Evolutionary conservation across 2,329 filamentous ascomycete genomes (phyloP).

Genomic region (Trichoderma aggressivum): DNA sequence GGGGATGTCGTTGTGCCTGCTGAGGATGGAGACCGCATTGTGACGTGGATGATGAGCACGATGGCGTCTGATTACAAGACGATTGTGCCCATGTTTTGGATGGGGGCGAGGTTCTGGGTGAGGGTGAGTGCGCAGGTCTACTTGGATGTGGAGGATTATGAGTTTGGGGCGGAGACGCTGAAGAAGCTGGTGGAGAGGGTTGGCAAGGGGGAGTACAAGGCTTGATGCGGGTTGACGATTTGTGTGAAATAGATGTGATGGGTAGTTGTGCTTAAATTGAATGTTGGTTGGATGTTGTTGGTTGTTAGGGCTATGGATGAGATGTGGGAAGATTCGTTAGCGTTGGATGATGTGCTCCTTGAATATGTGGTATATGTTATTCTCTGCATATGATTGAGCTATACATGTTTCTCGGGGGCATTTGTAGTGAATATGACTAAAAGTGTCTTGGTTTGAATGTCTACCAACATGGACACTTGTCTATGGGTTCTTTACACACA

Average conservation of each 20-base stretch:
- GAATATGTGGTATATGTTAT: background rate
- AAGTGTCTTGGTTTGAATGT: background rate
- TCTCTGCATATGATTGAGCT: background rate
- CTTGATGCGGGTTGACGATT: background rate
- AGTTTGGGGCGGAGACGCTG: conserved; percentile 61
- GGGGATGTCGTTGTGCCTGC: conserved; percentile 30
- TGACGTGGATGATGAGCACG: conserved; percentile 55
- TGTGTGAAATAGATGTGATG: background rate
- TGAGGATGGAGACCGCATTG: conserved; percentile 37
- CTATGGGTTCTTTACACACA: background rate
- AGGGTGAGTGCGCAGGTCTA: conserved; percentile 81
- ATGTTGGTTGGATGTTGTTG: background rate
- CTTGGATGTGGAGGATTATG: conserved; percentile 75
- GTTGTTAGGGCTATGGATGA: background rate
- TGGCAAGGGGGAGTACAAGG: conserved; percentile 33
- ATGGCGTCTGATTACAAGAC: conserved; percentile 63
- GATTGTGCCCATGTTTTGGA: conserved; percentile 63
- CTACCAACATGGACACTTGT: background rate
- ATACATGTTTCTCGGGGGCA: rapidly evolving
- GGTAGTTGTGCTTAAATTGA: background rate
- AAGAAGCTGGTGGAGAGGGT: conserved; percentile 46
- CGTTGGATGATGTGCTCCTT: background rate
- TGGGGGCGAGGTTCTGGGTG: conserved; percentile 63
- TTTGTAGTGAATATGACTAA: background rate
- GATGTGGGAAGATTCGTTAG: background rate